Evolutionary conservation across 148 eudicot genomes (phyloP).

Genomic region (Beta vulgaris): DNA sequence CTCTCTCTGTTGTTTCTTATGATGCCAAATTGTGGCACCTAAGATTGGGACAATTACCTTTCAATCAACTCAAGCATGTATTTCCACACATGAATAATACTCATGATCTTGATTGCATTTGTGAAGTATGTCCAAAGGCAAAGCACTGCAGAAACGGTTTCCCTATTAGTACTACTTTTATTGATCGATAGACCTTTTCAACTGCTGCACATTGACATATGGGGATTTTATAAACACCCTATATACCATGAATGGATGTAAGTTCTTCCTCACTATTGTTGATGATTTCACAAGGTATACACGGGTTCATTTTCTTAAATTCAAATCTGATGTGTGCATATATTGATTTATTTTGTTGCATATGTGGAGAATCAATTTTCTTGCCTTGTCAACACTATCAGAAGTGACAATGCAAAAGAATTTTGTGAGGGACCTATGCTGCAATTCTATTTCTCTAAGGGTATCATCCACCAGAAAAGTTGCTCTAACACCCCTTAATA

Average conservation of each 20-base stretch:
- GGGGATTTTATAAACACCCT: neutral
- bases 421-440: neutral
- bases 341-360: neutral
- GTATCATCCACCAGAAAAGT: too few relatives aligned
- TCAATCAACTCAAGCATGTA: neutral
- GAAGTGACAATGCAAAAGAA: neutral
- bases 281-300: slow-evolving; percentile 5
- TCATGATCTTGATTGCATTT: neutral
- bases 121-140: neutral
- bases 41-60: too few relatives aligned
- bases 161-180: neutral
- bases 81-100: neutral
- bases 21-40: too few relatives aligned
- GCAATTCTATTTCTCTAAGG: neutral
- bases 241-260: neutral
- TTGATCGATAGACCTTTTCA: neutral
- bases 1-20: too few relatives aligned
- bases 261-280: neutral
- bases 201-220: neutral
- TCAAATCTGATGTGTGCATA: neutral
- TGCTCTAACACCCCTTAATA: too few relatives aligned
- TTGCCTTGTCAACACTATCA: neutral
- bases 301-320: neutral
- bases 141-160: neutral
- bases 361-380: neutral